These are phyloP conservation scores for Vitis labrusca DNA, from an alignment of 164 flowering plant genomes.

Conservation along the genomic window DNA sequence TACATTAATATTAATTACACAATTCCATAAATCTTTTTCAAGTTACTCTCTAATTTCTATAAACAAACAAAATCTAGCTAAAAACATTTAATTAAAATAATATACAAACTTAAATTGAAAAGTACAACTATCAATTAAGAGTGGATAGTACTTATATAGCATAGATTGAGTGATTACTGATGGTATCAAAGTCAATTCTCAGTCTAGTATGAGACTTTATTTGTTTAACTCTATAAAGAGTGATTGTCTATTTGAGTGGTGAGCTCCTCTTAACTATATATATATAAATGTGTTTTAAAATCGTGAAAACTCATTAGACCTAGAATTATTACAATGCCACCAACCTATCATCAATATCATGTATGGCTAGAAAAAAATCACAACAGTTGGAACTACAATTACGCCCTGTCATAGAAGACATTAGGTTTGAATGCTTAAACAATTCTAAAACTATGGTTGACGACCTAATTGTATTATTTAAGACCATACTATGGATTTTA, in stretches of 20 bases:
- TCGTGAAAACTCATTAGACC: slow-evolving; percentile 5
- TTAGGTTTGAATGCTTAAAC: slow-evolving; percentile 14
- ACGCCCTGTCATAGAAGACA: slow-evolving; percentile 13
- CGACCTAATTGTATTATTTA: slow-evolving; percentile 9
- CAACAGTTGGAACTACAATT: slow-evolving; percentile 20
- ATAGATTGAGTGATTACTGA: rapidly evolving
- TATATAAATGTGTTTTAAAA: background rate
- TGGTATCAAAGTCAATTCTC: rapidly evolving
- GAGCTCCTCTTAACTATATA: too few relatives aligned
- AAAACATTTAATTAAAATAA: too few relatives aligned
- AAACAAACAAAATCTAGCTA: too few relatives aligned
- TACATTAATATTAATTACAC: too few relatives aligned
- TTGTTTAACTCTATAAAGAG: too few relatives aligned
- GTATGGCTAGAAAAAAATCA: slow-evolving; percentile 6
- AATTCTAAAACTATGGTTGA: slow-evolving; percentile 14
- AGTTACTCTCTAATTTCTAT: too few relatives aligned
- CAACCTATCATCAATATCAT: slow-evolving; percentile 4
- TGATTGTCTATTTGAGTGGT: too few relatives aligned
- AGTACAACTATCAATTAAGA: too few relatives aligned
- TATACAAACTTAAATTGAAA: too few relatives aligned
- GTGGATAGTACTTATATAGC: too few relatives aligned
- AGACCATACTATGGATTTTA: slow-evolving; percentile 19
- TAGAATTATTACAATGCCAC: slow-evolving; percentile 10
- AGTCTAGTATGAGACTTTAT: too few relatives aligned
- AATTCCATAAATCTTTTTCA: too few relatives aligned